These are phyloP conservation scores for Serendipita sp. DNA, from an alignment of 768 basidiomycete species.

Conservation along the genomic window DNA sequence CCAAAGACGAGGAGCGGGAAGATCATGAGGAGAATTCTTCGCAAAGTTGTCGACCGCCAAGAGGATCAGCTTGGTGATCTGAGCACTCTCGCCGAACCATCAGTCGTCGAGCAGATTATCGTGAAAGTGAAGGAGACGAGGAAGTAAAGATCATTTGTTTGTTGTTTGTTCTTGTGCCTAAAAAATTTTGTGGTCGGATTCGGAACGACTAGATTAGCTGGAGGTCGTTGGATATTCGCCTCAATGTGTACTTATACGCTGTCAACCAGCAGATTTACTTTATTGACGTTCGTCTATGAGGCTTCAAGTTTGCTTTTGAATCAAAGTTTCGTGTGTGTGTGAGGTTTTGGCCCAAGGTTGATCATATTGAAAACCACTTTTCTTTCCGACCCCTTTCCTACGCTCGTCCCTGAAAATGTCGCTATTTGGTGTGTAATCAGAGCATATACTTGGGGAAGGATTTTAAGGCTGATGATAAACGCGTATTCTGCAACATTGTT, in stretches of 20 bases:
- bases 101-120: conserved; percentile 74
- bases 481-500: background rate
- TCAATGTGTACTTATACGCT: background rate
- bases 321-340: no score
- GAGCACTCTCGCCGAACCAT: conserved; percentile 81
- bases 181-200: no score
- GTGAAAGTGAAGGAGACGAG: conserved; percentile 34
- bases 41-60: conserved; percentile 91
- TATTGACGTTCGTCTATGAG: background rate
- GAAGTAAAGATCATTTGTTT: background rate
- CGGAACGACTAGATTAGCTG: no score
- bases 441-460: background rate
- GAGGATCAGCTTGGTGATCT: conserved; percentile 93
- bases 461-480: background rate
- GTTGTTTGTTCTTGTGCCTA: no score
- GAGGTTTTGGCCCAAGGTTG: no score
- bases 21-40: conserved; percentile 93
- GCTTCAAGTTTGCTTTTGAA: background rate
- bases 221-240: background rate
- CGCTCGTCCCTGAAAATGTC: background rate
- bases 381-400: no score
- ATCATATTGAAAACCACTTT: no score
- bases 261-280: background rate
- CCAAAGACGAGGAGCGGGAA: conserved; percentile 95
- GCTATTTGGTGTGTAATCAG: background rate